Percentiles rank a stretch among this genome's conserved stretches.
These are phyloP conservation scores for Hypoxylon trugodes DNA, from an alignment of 495 filamentous ascomycete genomes.

Conservation along the genomic window DNA sequence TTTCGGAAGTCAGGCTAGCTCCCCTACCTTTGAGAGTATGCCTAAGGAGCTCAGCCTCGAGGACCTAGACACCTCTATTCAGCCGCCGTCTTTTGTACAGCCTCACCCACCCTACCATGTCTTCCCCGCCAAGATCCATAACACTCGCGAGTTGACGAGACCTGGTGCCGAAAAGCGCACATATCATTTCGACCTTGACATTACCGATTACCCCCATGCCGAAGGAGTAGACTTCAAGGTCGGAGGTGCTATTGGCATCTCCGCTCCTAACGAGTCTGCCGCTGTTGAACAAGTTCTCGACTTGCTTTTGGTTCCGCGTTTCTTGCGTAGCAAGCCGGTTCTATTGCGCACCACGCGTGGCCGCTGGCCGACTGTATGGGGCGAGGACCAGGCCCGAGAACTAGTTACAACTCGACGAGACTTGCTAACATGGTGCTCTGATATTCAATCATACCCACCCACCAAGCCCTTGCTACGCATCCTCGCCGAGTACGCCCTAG, in stretches of 20 bases:
- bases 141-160: conserved; percentile 84
- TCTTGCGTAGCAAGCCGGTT: conserved; percentile 82
- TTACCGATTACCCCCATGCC: conserved; percentile 92
- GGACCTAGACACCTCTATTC: conserved; percentile 57
- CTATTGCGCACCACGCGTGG: conserved; percentile 79
- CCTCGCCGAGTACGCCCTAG: conserved; percentile 83
- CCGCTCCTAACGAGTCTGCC: conserved; percentile 80
- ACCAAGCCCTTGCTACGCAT: conserved; percentile 88
- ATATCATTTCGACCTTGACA: conserved; percentile 95
- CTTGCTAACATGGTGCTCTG: conserved; percentile 92
- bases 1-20: conserved; percentile 29
- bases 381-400: conserved; percentile 83
- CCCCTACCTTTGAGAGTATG: conserved; percentile 20
- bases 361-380: conserved; percentile 98
- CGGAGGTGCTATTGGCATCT: conserved; percentile 92
- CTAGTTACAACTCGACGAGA: conserved; percentile 88
- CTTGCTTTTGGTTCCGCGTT: conserved; percentile 76
- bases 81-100: conserved; percentile 89
- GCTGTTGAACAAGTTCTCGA: conserved; percentile 87
- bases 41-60: conserved; percentile 48
- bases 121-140: conserved; percentile 82
- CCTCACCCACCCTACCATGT: conserved; percentile 95
- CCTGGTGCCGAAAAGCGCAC: conserved; percentile 96
- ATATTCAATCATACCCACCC: conserved; percentile 90
- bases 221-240: conserved; percentile 93